phyloP scores from a whole-genome alignment of 176 grass and related monocot species.

The Oryza brachyantha region DNA sequence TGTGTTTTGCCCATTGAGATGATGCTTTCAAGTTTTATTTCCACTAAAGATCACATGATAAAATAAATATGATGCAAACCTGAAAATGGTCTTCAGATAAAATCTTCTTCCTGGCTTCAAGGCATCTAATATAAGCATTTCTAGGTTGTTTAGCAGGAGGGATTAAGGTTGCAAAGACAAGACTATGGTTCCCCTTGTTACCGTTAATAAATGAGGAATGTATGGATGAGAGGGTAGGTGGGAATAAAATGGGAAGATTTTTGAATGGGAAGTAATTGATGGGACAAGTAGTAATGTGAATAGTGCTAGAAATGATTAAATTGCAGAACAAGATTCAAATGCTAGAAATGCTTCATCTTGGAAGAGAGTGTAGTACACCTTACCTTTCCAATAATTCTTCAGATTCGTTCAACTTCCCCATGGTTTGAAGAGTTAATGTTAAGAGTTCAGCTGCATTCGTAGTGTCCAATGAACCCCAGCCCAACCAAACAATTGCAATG shows the following conservation, averaged over 20 bases:
- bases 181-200: no score
- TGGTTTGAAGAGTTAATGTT: conserved; percentile 58
- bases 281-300: no score
- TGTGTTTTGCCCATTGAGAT: neutral
- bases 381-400: conserved; percentile 87
- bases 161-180: no score
- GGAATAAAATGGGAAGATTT: no score
- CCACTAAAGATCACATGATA: neutral
- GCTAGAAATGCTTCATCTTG: no score
- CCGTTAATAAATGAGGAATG: no score
- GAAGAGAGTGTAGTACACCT: neutral
- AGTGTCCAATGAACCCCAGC: conserved; percentile 83
- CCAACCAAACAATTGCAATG: conserved; percentile 43
- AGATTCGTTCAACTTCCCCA: conserved; percentile 67
- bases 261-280: no score
- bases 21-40: conserved; percentile 16
- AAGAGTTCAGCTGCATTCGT: conserved; percentile 54
- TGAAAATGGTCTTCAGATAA: conserved; percentile 63
- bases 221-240: no score
- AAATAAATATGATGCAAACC: conserved; percentile 39
- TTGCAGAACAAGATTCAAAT: no score
- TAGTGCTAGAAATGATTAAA: no score
- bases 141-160: no score
- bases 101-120: conserved; percentile 54
- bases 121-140: no score